phyloP scores from a whole-genome alignment of 345 rosid genomes.

The Brassica carinata region DNA sequence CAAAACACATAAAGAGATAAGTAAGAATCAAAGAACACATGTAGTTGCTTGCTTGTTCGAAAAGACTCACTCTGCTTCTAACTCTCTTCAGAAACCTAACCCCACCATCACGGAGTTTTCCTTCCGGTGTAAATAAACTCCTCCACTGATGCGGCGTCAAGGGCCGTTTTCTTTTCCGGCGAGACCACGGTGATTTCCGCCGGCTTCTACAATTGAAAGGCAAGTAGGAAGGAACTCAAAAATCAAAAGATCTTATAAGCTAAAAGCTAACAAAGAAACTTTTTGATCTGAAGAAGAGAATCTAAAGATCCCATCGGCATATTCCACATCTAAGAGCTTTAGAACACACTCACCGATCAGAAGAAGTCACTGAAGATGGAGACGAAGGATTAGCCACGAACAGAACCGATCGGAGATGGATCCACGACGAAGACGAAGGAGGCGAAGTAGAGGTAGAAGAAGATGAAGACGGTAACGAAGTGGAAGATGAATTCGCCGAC shows the following conservation, averaged over 20 bases:
- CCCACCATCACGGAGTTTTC: constrained; percentile 80
- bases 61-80: constrained; percentile 80
- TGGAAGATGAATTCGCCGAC: constrained; percentile 48
- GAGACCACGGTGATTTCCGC: constrained; percentile 96
- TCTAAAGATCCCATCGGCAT: constrained; percentile 30
- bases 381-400: constrained; percentile 80
- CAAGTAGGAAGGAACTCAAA: not conserved
- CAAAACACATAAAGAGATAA: constrained; percentile 12
- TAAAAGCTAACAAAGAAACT: constrained; percentile 18
- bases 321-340: constrained; percentile 23
- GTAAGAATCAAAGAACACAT: constrained; percentile 10
- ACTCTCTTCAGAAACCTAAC: constrained; percentile 83
- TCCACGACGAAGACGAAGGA: constrained; percentile 60
- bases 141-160: constrained; percentile 86
- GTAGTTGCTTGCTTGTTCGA: not conserved
- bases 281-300: constrained; percentile 1
- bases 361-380: constrained; percentile 74
- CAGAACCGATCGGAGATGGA: constrained; percentile 87
- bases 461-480: constrained; percentile 40
- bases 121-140: constrained; percentile 73
- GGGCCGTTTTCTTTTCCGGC: constrained; percentile 73
- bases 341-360: constrained; percentile 68
- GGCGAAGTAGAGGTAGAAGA: constrained; percentile 45
- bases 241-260: constrained; percentile 1
- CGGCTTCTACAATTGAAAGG: constrained; percentile 49